Evolutionary conservation across 768 basidiomycete species (phyloP).

Genomic region (Lactarius indigo): DNA sequence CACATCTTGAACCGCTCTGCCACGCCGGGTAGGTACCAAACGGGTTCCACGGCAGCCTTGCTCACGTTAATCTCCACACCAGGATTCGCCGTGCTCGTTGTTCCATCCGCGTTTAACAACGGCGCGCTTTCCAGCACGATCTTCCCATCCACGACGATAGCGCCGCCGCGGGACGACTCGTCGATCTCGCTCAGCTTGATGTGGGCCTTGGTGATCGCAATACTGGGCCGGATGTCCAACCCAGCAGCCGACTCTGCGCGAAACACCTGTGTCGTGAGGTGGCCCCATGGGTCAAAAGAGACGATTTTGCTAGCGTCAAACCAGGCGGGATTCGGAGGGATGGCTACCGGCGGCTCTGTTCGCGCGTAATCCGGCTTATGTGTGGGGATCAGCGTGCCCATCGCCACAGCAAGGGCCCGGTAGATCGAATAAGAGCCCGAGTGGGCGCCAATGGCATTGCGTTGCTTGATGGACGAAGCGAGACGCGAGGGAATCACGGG

Average conservation of each 20-base stretch:
- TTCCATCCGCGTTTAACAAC: slow-evolving; percentile 60
- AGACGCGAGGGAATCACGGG: slow-evolving; percentile 89
- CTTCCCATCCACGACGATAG: slow-evolving; percentile 75
- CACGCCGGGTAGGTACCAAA: slow-evolving; percentile 93
- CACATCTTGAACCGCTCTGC: slow-evolving; percentile 93
- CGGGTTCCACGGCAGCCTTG: slow-evolving; percentile 95
- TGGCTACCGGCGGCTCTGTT: slow-evolving; percentile 80
- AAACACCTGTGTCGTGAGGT: slow-evolving; percentile 75
- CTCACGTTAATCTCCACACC: slow-evolving; percentile 87
- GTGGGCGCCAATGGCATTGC: slow-evolving; percentile 94
- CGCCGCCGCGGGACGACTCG: slow-evolving; percentile 68
- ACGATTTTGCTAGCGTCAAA: slow-evolving; percentile 76
- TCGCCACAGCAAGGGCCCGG: slow-evolving; percentile 87
- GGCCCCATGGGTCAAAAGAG: slow-evolving; percentile 92
- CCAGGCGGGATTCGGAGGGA: slow-evolving; percentile 80
- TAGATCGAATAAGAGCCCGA: slow-evolving; percentile 94
- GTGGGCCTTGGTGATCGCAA: slow-evolving; percentile 89
- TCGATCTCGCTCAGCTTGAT: slow-evolving; percentile 95
- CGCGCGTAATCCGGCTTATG: slow-evolving; percentile 80
- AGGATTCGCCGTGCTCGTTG: slow-evolving; percentile 49
- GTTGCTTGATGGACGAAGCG: slow-evolving; percentile 76
- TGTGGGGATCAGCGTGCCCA: slow-evolving; percentile 73
- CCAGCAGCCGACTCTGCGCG: slow-evolving; percentile 59
- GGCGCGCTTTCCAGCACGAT: slow-evolving; percentile 70
- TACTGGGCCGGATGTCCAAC: slow-evolving; percentile 86